These are phyloP conservation scores for Neopestalotiopsis clavispora DNA, from an alignment of 2,329 filamentous ascomycete species.

Conservation along the genomic window DNA sequence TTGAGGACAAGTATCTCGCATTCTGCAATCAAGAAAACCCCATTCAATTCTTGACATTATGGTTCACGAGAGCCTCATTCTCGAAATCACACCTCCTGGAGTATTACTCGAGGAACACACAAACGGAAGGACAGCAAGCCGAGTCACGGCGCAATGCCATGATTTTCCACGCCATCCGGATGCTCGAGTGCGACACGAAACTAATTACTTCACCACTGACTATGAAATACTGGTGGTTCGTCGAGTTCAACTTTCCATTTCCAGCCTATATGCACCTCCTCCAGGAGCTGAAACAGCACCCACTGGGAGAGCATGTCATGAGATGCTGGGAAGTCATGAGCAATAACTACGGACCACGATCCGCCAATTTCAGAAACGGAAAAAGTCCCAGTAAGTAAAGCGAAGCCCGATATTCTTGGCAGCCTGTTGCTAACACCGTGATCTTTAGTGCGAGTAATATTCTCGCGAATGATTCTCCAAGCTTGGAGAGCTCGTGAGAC, in stretches of 20 bases:
- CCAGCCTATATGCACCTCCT: conserved; percentile 45
- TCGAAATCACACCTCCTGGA: conserved; percentile 56
- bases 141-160: conserved; percentile 35
- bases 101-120: conserved; percentile 41
- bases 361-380: conserved; percentile 12
- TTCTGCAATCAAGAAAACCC: conserved; percentile 43
- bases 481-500: conserved; percentile 14
- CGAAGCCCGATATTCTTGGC: no score
- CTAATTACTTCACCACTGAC: conserved; percentile 36
- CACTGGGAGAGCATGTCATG: conserved; percentile 32
- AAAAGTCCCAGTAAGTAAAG: background rate
- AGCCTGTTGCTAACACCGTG: background rate
- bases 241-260: conserved; percentile 43
- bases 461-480: conserved; percentile 4
- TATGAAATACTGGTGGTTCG: conserved; percentile 42
- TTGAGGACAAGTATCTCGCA: conserved; percentile 53
- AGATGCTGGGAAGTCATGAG: conserved; percentile 49
- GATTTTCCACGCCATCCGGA: conserved; percentile 34
- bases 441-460: background rate
- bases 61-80: conserved; percentile 45
- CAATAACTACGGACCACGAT: conserved; percentile 47
- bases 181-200: conserved; percentile 43
- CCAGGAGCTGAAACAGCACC: conserved; percentile 34
- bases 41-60: conserved; percentile 46
- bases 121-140: conserved; percentile 26